Base-by-base conservation (phyloP, 2,329 filamentous ascomycete species). In the Scytalidium sp. region DNA sequence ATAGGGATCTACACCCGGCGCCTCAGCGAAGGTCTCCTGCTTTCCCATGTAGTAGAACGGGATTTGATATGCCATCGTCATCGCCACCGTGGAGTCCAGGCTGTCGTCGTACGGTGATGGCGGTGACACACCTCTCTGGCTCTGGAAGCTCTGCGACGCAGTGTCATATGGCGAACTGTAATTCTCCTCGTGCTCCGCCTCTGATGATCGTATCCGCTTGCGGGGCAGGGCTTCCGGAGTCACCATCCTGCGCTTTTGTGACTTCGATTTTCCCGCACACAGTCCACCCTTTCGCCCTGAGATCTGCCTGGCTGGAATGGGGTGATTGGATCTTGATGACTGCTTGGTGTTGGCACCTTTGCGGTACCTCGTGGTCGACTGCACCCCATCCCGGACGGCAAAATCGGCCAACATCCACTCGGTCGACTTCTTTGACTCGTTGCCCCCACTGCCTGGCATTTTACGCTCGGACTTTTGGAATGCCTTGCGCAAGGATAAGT, bases 321-420 rank as follows among this genome's bases (percentile, higher is more conserved):
- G 64, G 19, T 62, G 56, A n/a, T 73, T 67, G 32, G 66, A 63
- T 52, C 57, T 64, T 36, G 58, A 55, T n/a, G 59, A 50, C 53
- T 69, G 72, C 54, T 70, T 75, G 53, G 61, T 62, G 47, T 42
- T 65, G 60, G 51, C 70, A 60, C 51, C 70, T 70, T 84, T 85
- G 56, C 87, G 81, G 66, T 88, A 91, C 56, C 86, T 75, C 1
- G 93, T 97, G 1, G 93, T 97, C 51, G 90, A 93, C 67, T 91
- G 83, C 45, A 97, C 88, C 21, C 89, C 88, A 20, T 86, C 71
- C 19, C 70, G 69, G 25, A 90, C 71, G 0, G 90, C 89, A 66
- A 85, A 83, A 1, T 82, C 73, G 29, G 85, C 84, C 21, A 97
- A 73, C 41, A 84, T 79, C 93, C 93, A 97, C 66, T 87, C 81